Percentiles rank a stretch among this genome's conserved stretches.
Evolutionary conservation across 2,329 filamentous ascomycete species (phyloP).

Genomic region (Tolypocladium nubicola): DNA sequence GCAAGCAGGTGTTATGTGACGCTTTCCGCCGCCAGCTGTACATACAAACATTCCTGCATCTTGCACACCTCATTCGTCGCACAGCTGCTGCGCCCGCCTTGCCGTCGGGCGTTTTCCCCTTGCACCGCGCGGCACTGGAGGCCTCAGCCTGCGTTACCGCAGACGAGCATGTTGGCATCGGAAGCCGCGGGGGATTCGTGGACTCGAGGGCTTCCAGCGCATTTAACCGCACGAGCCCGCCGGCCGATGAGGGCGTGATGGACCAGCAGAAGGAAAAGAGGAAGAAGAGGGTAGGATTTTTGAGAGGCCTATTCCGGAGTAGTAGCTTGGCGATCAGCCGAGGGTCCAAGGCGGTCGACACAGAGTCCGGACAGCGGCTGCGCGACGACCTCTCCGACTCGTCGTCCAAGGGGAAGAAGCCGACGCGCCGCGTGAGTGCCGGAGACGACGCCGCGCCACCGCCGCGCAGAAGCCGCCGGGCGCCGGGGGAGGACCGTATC

Average conservation of each 20-base stretch:
- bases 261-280: conserved; percentile 17
- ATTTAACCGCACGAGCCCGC: neutral
- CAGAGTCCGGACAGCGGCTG: neutral
- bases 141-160: neutral
- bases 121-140: neutral
- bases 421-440: neutral
- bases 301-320: conserved; percentile 37
- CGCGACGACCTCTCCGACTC: neutral
- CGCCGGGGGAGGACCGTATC: neutral
- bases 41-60: neutral
- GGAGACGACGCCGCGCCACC: neutral
- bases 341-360: neutral
- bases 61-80: neutral
- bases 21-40: neutral
- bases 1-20: neutral
- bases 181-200: neutral
- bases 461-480: conserved; percentile 1
- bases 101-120: neutral
- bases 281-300: conserved; percentile 33
- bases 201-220: neutral
- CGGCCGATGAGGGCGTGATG: conserved; percentile 15
- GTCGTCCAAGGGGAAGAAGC: neutral
- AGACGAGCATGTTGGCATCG: neutral
- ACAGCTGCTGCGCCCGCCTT: neutral
- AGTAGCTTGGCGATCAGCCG: conserved; percentile 25